Evolutionary conservation across 164 flowering plant genomes (phyloP), one percentile per base, ranked within the genome.

Genomic region (Paratinospora sagittata): DNA sequence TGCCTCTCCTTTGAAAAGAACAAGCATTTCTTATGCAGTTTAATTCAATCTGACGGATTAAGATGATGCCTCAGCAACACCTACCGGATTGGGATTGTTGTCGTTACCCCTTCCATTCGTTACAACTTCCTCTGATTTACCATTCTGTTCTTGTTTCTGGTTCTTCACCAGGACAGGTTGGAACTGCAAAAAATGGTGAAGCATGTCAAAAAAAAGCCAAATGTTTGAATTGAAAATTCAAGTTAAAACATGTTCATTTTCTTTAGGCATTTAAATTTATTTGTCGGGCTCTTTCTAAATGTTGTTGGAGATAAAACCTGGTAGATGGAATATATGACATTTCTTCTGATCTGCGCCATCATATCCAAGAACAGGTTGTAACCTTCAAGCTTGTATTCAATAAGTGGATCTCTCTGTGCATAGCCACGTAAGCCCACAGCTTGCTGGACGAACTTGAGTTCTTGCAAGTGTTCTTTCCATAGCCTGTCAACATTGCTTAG

Each of bases 391-490:
- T 95, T 95, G 81, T 95, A 95, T 76, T 95, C 99, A 9, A 95
- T 95, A 19, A 95, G 94, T 72, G 99, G 99, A 74, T 95, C 99
- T 33, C 99, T 81, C 71, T 95, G 99, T 63, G 99, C 97, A 84
- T 95, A 92, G 57, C 99, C 99, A 64, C 97, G 92, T 63, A 95
- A 82, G n/a, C 99, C 88, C 9, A 95, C 97, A 66, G 99, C 99
- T 82, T 95, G 99, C 78, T 95, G 97, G 34, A 95, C 99, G 77
- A 95, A 95, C 74, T 92, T 95, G 52, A 95, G 78, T 41, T 97
- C 97, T 82, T 95, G 99, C 82, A 95, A 80, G 81, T 95, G 99
- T 78, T 95, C 97, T 72, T 95, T 95, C 99, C 99, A 95, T 69
- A 95, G 74, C 47, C 99, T 88, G 77, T 95, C 99, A 17, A 95